phyloP scores from a whole-genome alignment of 176 grass and related monocot species.

The Tuctoria greenei region DNA sequence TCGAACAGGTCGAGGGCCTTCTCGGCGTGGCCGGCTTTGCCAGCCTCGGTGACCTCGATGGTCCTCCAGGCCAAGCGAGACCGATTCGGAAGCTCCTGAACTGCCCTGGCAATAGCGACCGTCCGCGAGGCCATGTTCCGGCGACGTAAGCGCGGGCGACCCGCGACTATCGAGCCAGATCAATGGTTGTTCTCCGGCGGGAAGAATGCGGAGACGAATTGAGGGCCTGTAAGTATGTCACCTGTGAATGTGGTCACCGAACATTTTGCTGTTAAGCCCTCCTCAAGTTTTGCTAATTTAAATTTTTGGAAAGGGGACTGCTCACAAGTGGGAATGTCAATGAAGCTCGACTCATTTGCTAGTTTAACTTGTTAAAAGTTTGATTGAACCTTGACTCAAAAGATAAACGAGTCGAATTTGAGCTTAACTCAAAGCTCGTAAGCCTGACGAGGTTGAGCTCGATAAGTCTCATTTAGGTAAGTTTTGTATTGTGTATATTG shows the following conservation, averaged over 20 bases:
- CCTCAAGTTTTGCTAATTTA: not conserved
- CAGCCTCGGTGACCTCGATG: conserved; percentile 8
- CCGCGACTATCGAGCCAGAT: conserved; percentile 22
- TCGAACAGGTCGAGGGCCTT: conserved; percentile 55
- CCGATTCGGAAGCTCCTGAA: not conserved
- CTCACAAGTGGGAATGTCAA: no score
- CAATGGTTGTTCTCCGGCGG: not conserved
- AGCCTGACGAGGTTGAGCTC: no score
- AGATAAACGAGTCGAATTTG: no score
- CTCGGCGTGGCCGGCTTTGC: conserved; percentile 30
- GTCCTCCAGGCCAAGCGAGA: conserved; percentile 20
- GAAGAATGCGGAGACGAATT: not conserved
- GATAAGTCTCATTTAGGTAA: no score
- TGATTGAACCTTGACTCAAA: no score
- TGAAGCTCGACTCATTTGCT: no score
- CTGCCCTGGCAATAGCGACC: conserved; percentile 6
- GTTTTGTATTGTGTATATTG: no score
- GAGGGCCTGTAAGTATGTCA: not conserved
- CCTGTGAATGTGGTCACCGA: not conserved
- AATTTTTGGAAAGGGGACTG: not conserved
- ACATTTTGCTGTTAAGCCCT: not conserved
- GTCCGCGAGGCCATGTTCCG: conserved; percentile 23
- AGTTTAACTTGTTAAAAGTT: no score
- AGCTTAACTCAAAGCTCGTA: no score
- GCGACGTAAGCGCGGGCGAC: not conserved